Evolutionary conservation across 2,329 filamentous ascomycete genomes (phyloP).

Genomic region (Alternaria brassicae): DNA sequence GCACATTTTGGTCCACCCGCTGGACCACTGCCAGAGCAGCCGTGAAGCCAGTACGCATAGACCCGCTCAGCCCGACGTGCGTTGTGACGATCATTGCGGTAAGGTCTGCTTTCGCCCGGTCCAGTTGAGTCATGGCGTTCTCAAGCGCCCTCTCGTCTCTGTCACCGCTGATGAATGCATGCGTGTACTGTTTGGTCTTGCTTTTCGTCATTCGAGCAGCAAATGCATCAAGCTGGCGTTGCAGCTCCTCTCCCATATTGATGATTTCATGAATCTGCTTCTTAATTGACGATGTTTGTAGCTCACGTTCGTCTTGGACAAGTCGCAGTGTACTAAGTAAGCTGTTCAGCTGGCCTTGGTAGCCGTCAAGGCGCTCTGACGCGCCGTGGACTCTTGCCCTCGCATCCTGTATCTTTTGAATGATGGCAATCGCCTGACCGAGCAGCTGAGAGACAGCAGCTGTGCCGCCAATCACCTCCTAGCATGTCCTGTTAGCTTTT

Average conservation of each 20-base stretch:
- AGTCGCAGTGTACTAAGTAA: conserved; percentile 10
- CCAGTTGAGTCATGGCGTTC: conserved; percentile 2
- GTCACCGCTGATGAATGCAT: background rate
- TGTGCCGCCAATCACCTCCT: conserved; percentile 10
- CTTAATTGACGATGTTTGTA: conserved; percentile 7
- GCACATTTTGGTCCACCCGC: conserved; percentile 4
- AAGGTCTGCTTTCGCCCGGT: conserved; percentile 4
- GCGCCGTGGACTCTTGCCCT: conserved; percentile 12
- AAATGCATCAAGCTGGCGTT: conserved; percentile 9
- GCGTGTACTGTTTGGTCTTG: conserved; percentile 11
- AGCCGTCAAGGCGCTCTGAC: conserved; percentile 7
- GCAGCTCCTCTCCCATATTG: conserved; percentile 8
- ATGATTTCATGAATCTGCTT: conserved; percentile 8
- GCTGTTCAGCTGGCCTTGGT: conserved; percentile 8
- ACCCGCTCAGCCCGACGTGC: conserved; percentile 5
- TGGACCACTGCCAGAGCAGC: conserved; percentile 1
- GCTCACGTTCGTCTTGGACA: conserved; percentile 10
- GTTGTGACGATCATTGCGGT: conserved; percentile 3
- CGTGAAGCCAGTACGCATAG: conserved; percentile 5
- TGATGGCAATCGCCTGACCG: conserved; percentile 6
- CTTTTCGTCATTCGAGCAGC: conserved; percentile 2
- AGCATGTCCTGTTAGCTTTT: no score
- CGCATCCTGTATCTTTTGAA: conserved; percentile 15
- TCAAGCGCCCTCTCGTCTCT: conserved; percentile 2
- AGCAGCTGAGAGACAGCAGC: conserved; percentile 11